Base-by-base conservation (phyloP, 2,329 filamentous ascomycete species). In the Colletotrichum caudatum region DNA sequence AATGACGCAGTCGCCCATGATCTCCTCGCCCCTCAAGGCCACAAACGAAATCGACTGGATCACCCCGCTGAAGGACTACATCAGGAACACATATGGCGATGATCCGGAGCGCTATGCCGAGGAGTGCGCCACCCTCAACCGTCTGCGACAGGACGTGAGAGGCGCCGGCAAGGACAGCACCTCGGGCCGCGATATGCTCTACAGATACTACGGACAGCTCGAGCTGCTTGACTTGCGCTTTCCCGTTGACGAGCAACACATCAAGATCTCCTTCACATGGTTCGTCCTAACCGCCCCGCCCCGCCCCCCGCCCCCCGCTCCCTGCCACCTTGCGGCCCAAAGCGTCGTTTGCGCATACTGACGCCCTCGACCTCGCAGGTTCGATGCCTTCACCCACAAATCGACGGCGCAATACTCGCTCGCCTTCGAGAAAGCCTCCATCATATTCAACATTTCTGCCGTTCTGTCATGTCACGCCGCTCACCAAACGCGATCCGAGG, bases 21-120 rank as follows among this genome's bases (percentile, higher is more conserved):
- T 98, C 77, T 97, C 94, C 77, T 92, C 92, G 88, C 95, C 95
- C 80, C 89, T 98, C 78, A 98, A 93, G 90, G 89, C 89, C 65
- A 99, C 96, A 75, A 97, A 95, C 87, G 96, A 99, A 86, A 97
- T 99, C 80, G 96, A 99, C 88, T 99, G 96, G 96, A 88, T 98
- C 75, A 87, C 89, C 59, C 96, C 96, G 59, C 88, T 99, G 76
- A 98, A 98, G 85, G 86, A 88, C 75, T 98, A 98, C 85, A 99
- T 99, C 78, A 90, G 94, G 75, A 89, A 94, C 77, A 97, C 93
- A 33, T 98, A 99, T 81, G 95, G 95, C 80, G 96, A 99, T 82
- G 95, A 98, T 80, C 95, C 96, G 37, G 96, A 99, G 81, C 91
- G 94, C 77, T 99, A 99, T 85, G 90, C 91, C 64, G 94, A 98